phyloP scores from a whole-genome alignment of 2,329 filamentous ascomycete species.

The Xylariomycetidae sp. region DNA sequence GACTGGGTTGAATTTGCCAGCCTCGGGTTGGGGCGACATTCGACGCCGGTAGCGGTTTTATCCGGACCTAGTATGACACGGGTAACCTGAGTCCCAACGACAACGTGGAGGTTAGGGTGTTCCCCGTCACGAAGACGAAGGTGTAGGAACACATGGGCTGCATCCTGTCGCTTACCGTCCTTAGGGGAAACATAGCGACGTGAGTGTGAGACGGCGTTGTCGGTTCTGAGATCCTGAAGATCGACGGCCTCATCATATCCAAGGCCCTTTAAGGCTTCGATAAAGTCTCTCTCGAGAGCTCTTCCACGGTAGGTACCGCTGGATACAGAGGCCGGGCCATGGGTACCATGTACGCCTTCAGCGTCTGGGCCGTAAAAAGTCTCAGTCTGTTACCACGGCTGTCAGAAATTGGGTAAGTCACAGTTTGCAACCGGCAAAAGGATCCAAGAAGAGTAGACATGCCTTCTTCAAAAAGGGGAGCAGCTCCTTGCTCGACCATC shows the following conservation, averaged over 20 bases:
- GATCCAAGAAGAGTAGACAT: too few relatives aligned
- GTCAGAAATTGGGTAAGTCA: too few relatives aligned
- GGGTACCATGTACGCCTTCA: conserved; percentile 39
- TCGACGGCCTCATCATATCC: conserved; percentile 47
- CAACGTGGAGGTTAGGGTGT: conserved; percentile 26
- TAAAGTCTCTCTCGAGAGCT: conserved; percentile 38
- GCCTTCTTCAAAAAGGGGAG: conserved; percentile 49
- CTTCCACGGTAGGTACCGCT: conserved; percentile 38
- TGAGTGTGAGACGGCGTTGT: conserved; percentile 31
- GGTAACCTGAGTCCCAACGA: conserved; percentile 28
- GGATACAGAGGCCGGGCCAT: conserved; percentile 45
- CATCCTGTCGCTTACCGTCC: conserved; percentile 23
- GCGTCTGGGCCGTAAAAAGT: conserved; percentile 30
- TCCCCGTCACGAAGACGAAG: conserved; percentile 21
- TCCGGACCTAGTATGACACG: conserved; percentile 52
- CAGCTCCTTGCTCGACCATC: conserved; percentile 25
- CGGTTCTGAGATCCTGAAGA: conserved; percentile 43
- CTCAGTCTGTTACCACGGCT: too few relatives aligned
- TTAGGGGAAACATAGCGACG: conserved; percentile 21
- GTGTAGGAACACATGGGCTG: conserved; percentile 23
- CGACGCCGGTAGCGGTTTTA: conserved; percentile 53
- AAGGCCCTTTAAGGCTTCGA: conserved; percentile 37
- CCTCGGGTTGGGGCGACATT: conserved; percentile 45
- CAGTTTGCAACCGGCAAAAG: too few relatives aligned
- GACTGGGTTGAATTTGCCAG: too few relatives aligned